phyloP scores from a whole-genome alignment of 2,329 filamentous ascomycete species.

The Aureobasidium sp. region DNA sequence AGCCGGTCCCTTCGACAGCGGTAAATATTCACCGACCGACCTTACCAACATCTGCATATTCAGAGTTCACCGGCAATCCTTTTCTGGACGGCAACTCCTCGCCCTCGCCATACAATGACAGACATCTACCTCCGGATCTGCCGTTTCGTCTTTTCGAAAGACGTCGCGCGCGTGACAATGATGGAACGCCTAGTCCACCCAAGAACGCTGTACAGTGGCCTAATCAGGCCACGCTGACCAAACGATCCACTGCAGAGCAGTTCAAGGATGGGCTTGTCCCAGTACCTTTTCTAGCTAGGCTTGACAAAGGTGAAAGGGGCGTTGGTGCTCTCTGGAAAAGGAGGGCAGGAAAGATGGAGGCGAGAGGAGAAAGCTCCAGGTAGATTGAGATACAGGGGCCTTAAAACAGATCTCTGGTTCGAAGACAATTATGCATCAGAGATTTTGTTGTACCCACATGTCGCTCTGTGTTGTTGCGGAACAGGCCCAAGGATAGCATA shows the following conservation, averaged over 20 bases:
- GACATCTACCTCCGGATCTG: background rate
- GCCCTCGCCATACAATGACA: background rate
- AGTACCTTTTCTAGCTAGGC: background rate
- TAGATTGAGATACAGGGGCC: background rate
- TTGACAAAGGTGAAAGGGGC: background rate
- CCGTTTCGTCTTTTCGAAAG: background rate
- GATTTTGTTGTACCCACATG: background rate
- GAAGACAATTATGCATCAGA: background rate
- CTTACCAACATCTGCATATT: background rate
- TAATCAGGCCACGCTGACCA: background rate
- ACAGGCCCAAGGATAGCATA: background rate
- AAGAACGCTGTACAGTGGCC: slow-evolving; percentile 1
- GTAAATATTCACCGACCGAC: background rate
- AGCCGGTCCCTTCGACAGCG: background rate
- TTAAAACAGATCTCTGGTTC: background rate
- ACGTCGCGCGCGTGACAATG: background rate
- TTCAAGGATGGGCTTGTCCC: background rate
- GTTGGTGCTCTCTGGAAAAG: slow-evolving; percentile 5
- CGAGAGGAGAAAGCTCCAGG: background rate
- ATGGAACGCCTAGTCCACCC: background rate
- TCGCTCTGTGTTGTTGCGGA: background rate
- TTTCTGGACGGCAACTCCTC: background rate
- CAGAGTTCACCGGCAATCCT: background rate
- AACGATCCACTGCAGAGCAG: background rate
- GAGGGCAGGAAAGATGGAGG: background rate